Evolutionary conservation across 2,329 filamentous ascomycete species (phyloP).

Genomic region (Raffaelea albimanens): DNA sequence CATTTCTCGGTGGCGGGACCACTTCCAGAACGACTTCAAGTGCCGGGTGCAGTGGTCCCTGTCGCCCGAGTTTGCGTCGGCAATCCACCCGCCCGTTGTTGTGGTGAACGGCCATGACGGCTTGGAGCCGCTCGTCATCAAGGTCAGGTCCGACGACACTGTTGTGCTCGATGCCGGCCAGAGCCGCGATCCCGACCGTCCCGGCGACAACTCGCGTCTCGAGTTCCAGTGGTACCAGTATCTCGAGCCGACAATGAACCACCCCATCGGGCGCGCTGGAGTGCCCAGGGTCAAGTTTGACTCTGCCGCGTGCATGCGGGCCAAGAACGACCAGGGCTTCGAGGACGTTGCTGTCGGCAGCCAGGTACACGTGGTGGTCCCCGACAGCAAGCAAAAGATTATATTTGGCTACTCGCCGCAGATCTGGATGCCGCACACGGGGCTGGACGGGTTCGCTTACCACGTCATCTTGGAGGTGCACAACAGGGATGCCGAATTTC

Average conservation of each 20-base stretch:
- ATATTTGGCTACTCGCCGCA: too few relatives aligned
- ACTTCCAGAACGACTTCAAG: conserved; percentile 32
- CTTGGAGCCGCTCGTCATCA: conserved; percentile 26
- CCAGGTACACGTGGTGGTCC: too few relatives aligned
- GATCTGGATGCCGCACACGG: too few relatives aligned
- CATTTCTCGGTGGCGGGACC: conserved; percentile 31
- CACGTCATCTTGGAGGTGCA: too few relatives aligned
- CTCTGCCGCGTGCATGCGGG: too few relatives aligned
- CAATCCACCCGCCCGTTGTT: conserved; percentile 36
- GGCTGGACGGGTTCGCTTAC: too few relatives aligned
- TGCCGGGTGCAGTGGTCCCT: conserved; percentile 30
- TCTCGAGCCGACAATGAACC: conserved; percentile 23
- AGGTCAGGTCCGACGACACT: conserved; percentile 27
- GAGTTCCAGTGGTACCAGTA: conserved; percentile 43
- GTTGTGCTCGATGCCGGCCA: conserved; percentile 33
- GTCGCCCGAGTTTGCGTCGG: conserved; percentile 17
- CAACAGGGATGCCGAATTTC: too few relatives aligned
- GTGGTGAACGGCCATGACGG: conserved; percentile 30
- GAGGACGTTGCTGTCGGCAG: too few relatives aligned
- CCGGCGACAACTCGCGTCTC: conserved; percentile 26
- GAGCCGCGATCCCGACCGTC: conserved; percentile 39
- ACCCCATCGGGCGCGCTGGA: too few relatives aligned
- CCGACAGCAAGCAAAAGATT: too few relatives aligned
- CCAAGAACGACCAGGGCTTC: too few relatives aligned
- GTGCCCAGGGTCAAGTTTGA: too few relatives aligned